Conservation (phyloP, 2,329 filamentous ascomycete species). For the Aureobasidium sp. region DNA sequence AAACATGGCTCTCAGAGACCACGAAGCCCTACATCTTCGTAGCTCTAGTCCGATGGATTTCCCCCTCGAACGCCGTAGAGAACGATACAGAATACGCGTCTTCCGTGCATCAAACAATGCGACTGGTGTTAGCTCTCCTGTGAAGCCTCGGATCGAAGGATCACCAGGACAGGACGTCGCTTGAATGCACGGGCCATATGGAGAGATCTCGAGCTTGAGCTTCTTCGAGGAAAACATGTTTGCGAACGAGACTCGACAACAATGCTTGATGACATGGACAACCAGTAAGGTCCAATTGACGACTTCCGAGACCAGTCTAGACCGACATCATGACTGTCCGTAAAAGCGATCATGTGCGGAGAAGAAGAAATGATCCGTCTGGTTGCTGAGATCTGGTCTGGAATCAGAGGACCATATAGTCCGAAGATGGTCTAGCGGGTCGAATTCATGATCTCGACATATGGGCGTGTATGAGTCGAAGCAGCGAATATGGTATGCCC, state of each 20-base stretch:
- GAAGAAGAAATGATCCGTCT: neutral
- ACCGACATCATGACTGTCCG: neutral
- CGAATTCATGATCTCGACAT: neutral
- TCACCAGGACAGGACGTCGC: slow-evolving; percentile 7
- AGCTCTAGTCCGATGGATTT: neutral
- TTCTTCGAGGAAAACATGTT: neutral
- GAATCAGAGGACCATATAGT: neutral
- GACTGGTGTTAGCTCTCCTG: neutral
- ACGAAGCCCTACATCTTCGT: too few species aligned
- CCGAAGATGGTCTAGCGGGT: neutral
- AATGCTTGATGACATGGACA: neutral
- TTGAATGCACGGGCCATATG: neutral
- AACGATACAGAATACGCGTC: neutral
- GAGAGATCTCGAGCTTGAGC: slow-evolving; percentile 9
- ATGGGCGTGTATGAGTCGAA: neutral
- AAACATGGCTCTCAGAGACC: neutral
- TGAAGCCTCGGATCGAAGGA: neutral
- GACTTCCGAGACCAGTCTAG: neutral
- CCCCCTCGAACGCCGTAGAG: neutral
- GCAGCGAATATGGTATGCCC: neutral
- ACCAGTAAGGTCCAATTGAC: neutral
- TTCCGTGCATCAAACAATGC: neutral
- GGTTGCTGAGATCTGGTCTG: neutral
- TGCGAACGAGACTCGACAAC: neutral
- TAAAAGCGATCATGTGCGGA: neutral